Percentiles rank a stretch among this genome's conserved stretches.
Evolutionary conservation across 441 rosid species (phyloP).

Genomic region (Erysimum cheiri): DNA sequence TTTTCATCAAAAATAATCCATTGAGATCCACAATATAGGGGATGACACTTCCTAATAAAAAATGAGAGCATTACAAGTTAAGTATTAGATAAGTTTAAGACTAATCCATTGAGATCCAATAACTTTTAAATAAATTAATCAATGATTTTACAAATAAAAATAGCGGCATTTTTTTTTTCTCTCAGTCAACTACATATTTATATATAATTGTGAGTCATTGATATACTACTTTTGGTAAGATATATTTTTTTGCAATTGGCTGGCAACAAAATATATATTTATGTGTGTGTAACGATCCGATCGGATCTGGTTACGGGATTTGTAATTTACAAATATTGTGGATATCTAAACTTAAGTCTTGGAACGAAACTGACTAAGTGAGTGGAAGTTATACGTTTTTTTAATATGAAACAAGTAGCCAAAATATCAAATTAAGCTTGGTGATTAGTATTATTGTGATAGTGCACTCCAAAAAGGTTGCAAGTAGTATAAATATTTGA

Average conservation of each 20-base stretch:
- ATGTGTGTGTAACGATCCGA: neutral
- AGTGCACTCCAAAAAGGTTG: neutral
- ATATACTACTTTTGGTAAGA: neutral
- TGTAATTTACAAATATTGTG: neutral
- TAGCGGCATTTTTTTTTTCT: no score
- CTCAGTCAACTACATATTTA: neutral
- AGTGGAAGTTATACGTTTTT: neutral
- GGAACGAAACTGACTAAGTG: slow-evolving; percentile 2
- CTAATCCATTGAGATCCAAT: no score
- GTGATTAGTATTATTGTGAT: neutral
- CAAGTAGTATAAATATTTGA: slow-evolving; percentile 7
- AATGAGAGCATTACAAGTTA: no score
- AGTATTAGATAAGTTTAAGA: no score
- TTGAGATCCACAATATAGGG: no score
- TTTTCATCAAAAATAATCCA: no score
- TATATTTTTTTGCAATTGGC: neutral
- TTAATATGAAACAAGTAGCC: neutral
- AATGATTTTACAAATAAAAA: no score
- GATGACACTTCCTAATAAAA: no score
- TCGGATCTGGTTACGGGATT: slow-evolving; percentile 8
- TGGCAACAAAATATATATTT: neutral
- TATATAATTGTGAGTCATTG: neutral
- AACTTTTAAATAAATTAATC: no score
- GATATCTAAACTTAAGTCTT: neutral
- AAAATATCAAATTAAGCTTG: neutral